phyloP scores from a whole-genome alignment of 75 land plant genomes.

The Adiantum capillusveneris region DNA sequence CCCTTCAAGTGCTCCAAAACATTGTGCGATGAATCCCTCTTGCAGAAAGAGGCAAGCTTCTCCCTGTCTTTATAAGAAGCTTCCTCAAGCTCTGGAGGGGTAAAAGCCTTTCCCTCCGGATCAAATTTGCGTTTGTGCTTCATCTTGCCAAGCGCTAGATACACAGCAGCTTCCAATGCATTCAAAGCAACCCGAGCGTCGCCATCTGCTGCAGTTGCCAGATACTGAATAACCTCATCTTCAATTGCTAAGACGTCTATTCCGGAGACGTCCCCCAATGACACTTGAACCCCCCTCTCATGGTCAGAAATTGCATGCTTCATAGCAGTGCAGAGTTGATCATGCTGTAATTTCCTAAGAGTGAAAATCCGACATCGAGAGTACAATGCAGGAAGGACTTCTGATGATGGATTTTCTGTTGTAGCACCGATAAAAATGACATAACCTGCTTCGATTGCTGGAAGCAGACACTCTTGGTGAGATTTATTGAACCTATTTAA shows the following conservation, averaged over 20 bases:
- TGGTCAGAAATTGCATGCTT: slow-evolving; percentile 42
- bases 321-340: slow-evolving; percentile 37
- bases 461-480: slow-evolving; percentile 83
- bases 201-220: slow-evolving; percentile 73
- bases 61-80: neutral
- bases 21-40: neutral
- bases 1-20: slow-evolving; percentile 10
- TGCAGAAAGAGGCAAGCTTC: neutral
- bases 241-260: slow-evolving; percentile 26
- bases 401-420: slow-evolving; percentile 91
- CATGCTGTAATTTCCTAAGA: slow-evolving; percentile 48
- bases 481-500: slow-evolving; percentile 73
- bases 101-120: slow-evolving; percentile 17
- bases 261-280: slow-evolving; percentile 18
- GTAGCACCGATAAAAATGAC: slow-evolving; percentile 85
- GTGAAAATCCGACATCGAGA: slow-evolving; percentile 77
- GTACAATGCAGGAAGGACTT: slow-evolving; percentile 66
- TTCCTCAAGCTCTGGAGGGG: neutral
- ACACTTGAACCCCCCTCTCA: slow-evolving; percentile 42
- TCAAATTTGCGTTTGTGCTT: neutral
- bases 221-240: slow-evolving; percentile 55
- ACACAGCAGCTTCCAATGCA: slow-evolving; percentile 55
- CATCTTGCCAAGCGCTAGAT: slow-evolving; percentile 3
- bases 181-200: slow-evolving; percentile 90
- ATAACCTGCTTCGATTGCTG: slow-evolving; percentile 83